phyloP scores from a whole-genome alignment of 2,329 filamentous ascomycete species.

The Sarocladium oryzae region DNA sequence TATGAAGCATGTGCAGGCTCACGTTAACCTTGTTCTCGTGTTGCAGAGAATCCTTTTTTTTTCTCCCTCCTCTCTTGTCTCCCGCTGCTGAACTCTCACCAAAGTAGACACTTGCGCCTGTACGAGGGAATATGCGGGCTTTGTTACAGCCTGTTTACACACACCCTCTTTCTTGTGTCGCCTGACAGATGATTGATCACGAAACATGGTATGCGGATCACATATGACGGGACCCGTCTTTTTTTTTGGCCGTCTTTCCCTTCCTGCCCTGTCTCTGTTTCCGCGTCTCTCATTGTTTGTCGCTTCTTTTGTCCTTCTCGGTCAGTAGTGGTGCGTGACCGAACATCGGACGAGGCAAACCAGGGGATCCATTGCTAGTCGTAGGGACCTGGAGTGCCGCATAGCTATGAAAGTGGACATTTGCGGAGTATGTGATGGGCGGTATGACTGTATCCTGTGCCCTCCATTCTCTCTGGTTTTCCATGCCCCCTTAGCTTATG shows the following conservation, averaged over 20 bases:
- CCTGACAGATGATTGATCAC: slow-evolving; percentile 2
- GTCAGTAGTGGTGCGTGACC: neutral
- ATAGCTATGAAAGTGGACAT: no score
- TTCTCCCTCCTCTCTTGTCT: no score
- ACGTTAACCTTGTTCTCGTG: slow-evolving; percentile 1
- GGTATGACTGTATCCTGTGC: no score
- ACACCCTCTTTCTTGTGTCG: no score
- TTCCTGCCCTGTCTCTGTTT: no score
- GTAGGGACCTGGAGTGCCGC: no score
- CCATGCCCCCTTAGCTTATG: neutral
- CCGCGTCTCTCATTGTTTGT: neutral
- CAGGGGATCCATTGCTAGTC: neutral
- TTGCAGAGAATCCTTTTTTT: neutral
- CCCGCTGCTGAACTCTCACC: no score
- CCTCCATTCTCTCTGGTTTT: neutral
- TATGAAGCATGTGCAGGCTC: neutral
- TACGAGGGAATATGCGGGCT: no score
- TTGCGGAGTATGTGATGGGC: neutral
- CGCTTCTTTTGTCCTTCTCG: neutral
- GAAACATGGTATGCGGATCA: slow-evolving; percentile 3
- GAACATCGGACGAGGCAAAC: neutral
- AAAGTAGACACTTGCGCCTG: no score
- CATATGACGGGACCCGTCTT: neutral
- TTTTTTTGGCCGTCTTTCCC: no score
- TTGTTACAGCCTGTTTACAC: no score